Percentiles rank a stretch among this genome's conserved stretches.
Conservation (phyloP, 2,329 filamentous ascomycete species). For the Epichloe bromicola region DNA sequence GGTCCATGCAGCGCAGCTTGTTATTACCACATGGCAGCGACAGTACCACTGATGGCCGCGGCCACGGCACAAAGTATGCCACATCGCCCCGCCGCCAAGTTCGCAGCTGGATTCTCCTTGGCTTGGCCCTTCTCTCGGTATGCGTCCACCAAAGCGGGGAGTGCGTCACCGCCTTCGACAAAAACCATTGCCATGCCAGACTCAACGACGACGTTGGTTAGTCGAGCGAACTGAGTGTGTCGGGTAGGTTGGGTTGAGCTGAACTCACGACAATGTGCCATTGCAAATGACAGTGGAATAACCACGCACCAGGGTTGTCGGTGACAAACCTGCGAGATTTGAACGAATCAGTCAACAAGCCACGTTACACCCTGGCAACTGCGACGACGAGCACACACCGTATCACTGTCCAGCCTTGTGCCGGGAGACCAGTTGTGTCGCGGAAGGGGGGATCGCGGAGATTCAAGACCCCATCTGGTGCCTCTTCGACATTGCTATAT, state of each 20-base stretch:
- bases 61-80: neutral
- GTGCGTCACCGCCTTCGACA: conserved; percentile 1
- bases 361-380: neutral
- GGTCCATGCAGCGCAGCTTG: neutral
- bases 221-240: too few relatives aligned
- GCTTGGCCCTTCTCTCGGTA: neutral
- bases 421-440: conserved; percentile 1
- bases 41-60: neutral
- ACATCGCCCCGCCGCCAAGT: neutral
- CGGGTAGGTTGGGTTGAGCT: too few relatives aligned
- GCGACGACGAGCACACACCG: neutral
- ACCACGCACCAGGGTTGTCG: conserved; percentile 3
- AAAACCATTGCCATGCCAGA: conserved; percentile 3
- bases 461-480: neutral
- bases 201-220: neutral
- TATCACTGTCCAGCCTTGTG: conserved; percentile 1
- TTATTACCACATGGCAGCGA: neutral
- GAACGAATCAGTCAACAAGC: too few relatives aligned
- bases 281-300: conserved; percentile 5
- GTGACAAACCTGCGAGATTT: neutral
- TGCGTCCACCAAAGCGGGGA: neutral
- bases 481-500: neutral
- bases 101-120: neutral
- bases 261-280: conserved; percentile 3
- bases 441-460: conserved; percentile 2